Conservation (phyloP, 148 eudicot genomes). For the Polygonum maritimum region DNA sequence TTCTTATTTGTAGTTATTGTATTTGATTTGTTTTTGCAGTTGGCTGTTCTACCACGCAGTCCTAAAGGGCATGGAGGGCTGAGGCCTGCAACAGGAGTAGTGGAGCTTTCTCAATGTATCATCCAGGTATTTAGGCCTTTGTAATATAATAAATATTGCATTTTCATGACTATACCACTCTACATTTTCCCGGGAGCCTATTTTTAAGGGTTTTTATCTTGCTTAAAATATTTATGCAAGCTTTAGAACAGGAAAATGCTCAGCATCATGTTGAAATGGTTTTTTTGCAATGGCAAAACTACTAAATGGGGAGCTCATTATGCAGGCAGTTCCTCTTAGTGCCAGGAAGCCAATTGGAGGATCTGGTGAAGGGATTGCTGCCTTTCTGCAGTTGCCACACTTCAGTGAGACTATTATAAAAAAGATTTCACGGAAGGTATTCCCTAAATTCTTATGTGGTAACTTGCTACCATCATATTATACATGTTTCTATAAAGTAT, state of each 20-base stretch:
- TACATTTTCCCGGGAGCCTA: background rate
- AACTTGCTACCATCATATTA: background rate
- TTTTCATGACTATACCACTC: background rate
- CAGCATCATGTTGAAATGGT: background rate
- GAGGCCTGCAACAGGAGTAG: constrained; percentile 24
- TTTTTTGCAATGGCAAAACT: background rate
- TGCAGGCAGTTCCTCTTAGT: constrained; percentile 52
- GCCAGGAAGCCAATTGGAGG: constrained; percentile 38
- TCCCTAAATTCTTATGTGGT: background rate
- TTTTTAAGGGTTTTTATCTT: background rate
- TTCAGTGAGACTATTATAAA: constrained; percentile 39
- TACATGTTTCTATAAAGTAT: background rate
- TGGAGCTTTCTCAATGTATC: constrained; percentile 27
- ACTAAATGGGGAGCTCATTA: background rate
- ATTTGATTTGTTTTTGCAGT: constrained; percentile 8
- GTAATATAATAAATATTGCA: background rate
- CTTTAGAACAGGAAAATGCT: background rate
- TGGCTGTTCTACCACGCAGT: constrained; percentile 22
- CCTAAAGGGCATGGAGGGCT: constrained; percentile 24
- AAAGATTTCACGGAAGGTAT: constrained; percentile 44
- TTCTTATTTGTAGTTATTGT: background rate
- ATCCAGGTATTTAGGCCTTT: constrained; percentile 19
- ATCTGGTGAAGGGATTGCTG: constrained; percentile 38
- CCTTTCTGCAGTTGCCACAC: constrained; percentile 60
- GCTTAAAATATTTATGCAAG: background rate